Conservation (phyloP, 1,284 basidiomycete genomes). For the Sanghuangporus baumii region DNA sequence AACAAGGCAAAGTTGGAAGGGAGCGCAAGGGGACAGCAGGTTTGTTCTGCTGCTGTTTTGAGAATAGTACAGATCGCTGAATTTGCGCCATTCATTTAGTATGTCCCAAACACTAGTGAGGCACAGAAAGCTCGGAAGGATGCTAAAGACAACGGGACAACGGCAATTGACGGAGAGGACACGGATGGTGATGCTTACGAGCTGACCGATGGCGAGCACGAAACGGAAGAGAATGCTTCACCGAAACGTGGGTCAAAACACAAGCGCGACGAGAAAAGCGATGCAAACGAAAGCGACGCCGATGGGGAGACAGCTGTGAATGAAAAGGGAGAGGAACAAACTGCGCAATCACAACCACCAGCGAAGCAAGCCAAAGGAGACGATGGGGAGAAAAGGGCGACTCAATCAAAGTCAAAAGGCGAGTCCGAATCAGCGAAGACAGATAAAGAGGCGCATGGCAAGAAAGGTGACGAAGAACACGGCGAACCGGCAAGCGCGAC, state of each 20-base stretch:
- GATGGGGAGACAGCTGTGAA: not conserved
- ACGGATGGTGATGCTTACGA: not conserved
- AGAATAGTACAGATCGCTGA: not conserved
- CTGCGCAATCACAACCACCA: not conserved
- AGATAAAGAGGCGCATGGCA: not conserved
- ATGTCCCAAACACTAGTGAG: slow-evolving; percentile 13
- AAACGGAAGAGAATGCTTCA: not conserved
- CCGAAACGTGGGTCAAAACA: slow-evolving; percentile 1
- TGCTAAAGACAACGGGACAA: not conserved
- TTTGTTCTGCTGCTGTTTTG: not conserved
- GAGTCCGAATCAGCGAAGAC: not conserved
- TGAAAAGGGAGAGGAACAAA: not conserved
- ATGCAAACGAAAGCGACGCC: not conserved
- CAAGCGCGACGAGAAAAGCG: not conserved
- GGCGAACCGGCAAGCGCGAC: slow-evolving; percentile 9
- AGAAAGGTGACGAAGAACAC: not conserved
- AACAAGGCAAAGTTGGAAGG: slow-evolving; percentile 13
- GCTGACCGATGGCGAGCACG: not conserved
- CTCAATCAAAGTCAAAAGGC: not conserved
- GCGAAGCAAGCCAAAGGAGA: not conserved
- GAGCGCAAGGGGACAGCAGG: slow-evolving; percentile 13
- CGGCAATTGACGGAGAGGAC: not conserved
- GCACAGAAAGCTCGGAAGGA: slow-evolving; percentile 13
- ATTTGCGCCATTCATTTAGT: not conserved
- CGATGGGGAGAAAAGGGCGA: not conserved